Evolutionary conservation across 768 basidiomycete species (phyloP), one percentile per base, ranked within the genome.

Genomic region (Hygrocybe punicea): DNA sequence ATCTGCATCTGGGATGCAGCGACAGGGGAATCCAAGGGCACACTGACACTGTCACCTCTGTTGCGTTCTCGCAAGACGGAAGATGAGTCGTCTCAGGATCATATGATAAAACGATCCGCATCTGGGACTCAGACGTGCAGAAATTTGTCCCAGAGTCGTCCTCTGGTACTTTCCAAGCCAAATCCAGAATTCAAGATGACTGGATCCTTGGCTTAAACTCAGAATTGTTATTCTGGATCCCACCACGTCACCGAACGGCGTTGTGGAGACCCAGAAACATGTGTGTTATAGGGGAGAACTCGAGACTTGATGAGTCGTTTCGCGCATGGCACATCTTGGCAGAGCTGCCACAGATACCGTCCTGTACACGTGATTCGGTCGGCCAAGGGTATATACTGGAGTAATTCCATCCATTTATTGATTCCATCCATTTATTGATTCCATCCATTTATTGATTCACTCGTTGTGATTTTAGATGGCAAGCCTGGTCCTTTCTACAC

Each of bases 21-120:
- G 51, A 68, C 63, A 5, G 16, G 63, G 68, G 25, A 57, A 51
- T 51, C 6, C 17, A 16, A 24, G 50, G 50, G 16, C 46, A 48
- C 46, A 25, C 11, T 6, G 24, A 25, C 13, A 6, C 2, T 3
- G 49, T 50, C 29, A 13, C 16, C 25, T 48, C 70, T 62, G 6
- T 68, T 71, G 59, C 24, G 21, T 19, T 34, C n/a, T 47, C 51
- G 4, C 37, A 25, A 1, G 39, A 56, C n/a, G 58, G 64, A 33
- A 16, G 8, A 29, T 8, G 29, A 4, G 8, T 29, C 4, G 29
- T 8, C 29, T 29, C 29, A 8, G 29, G 4, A 29, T 29, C 29
- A 29, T 4, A 4, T 8, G 29, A 29, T 8, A 4, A 29, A 8
- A 29, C 29, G 29, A 29, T 29, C 29, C 29, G 29, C 29, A 29